These are phyloP conservation scores for Porphyrellus sp. DNA, from an alignment of 1,284 basidiomycete species.

Conservation along the genomic window DNA sequence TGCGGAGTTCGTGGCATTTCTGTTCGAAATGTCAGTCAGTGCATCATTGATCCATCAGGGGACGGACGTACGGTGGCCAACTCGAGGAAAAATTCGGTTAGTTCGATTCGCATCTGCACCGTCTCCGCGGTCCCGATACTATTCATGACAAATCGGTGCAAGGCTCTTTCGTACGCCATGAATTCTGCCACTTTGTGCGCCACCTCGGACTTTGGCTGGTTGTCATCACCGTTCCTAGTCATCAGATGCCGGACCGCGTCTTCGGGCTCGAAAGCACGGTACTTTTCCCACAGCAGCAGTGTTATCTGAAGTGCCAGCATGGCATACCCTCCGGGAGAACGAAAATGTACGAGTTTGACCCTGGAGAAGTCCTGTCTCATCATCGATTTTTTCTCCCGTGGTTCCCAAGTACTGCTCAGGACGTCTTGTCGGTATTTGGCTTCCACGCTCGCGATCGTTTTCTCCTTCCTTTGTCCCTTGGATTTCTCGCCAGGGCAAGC, in stretches of 20 bases:
- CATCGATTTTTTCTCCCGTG: constrained; percentile 31
- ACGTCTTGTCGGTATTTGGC: constrained; percentile 22
- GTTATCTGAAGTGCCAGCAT: constrained; percentile 46
- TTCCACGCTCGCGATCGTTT: constrained; percentile 28
- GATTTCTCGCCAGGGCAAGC: constrained; percentile 23
- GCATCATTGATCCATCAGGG: neutral
- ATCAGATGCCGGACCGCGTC: constrained; percentile 42
- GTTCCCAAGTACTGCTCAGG: constrained; percentile 28
- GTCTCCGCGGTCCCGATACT: constrained; percentile 34
- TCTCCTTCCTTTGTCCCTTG: constrained; percentile 26
- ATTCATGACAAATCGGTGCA: constrained; percentile 41
- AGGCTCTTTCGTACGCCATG: constrained; percentile 37
- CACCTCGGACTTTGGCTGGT: constrained; percentile 25
- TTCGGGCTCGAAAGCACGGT: constrained; percentile 40
- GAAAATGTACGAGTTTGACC: constrained; percentile 33
- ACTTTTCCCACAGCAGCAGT: constrained; percentile 35
- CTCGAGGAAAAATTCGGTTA: constrained; percentile 44
- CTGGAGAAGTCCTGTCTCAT: constrained; percentile 23
- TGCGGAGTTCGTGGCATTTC: constrained; percentile 43
- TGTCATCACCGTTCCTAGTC: constrained; percentile 23
- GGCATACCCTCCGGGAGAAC: constrained; percentile 36
- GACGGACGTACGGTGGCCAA: constrained; percentile 38
- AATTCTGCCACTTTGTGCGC: constrained; percentile 31
- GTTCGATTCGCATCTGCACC: constrained; percentile 19
- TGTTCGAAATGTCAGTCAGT: constrained; percentile 22